Percentiles rank a stretch among this genome's conserved stretches.
Evolutionary conservation across 2,329 filamentous ascomycete genomes (phyloP).

Genomic region (Beauveria bassiana): DNA sequence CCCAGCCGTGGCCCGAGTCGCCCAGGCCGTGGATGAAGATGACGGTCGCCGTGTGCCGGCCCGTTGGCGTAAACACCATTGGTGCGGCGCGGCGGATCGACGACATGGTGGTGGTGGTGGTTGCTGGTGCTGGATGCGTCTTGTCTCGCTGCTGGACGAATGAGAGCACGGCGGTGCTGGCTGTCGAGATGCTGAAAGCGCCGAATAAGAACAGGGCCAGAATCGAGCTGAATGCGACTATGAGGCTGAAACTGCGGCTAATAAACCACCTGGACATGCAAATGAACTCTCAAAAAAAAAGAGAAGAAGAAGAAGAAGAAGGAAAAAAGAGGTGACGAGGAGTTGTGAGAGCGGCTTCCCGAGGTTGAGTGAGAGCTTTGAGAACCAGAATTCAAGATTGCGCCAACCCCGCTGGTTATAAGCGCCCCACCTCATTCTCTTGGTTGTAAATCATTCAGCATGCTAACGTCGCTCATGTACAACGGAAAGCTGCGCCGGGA

Average conservation of each 20-base stretch:
- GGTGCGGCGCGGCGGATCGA: slow-evolving; percentile 33
- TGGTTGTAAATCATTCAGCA: neutral
- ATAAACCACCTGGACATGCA: neutral
- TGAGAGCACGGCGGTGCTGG: neutral
- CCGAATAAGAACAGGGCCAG: neutral
- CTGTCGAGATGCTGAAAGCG: neutral
- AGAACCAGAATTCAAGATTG: neutral
- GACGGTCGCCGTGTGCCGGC: slow-evolving; percentile 84
- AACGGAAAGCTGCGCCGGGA: neutral
- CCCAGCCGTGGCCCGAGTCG: slow-evolving; percentile 74
- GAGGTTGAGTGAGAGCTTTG: neutral
- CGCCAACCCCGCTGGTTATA: neutral
- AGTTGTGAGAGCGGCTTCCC: neutral
- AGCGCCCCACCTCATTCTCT: neutral
- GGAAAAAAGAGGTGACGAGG: neutral
- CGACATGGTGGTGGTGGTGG: slow-evolving; percentile 14
- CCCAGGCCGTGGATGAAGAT: slow-evolving; percentile 92
- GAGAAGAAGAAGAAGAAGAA: neutral
- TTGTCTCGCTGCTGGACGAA: neutral
- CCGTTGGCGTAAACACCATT: slow-evolving; percentile 70
- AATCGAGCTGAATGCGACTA: neutral
- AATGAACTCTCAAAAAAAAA: neutral
- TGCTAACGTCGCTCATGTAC: neutral
- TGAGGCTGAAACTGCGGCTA: neutral
- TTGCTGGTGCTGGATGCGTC: neutral